Conservation (phyloP, 352 stramenopile species). For the Pythium sukuiense region DNA sequence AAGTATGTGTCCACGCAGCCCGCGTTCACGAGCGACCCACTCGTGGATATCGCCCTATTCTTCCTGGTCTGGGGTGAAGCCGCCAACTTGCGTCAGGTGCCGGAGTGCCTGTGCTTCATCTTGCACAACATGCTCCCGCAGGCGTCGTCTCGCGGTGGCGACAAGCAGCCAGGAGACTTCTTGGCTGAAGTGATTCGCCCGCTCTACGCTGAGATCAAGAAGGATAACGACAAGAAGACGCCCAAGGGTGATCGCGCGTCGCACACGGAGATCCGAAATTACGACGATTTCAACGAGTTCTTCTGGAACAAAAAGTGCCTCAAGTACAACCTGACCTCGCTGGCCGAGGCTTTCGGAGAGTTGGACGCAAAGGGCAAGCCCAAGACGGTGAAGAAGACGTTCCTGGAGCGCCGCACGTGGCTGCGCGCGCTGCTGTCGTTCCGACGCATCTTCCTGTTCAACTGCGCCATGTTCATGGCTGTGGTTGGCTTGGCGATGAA, state of each 20-base stretch:
- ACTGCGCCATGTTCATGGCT: conserved; percentile 69
- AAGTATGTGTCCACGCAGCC: conserved; percentile 81
- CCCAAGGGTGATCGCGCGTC: conserved; percentile 61
- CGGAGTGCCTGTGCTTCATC: conserved; percentile 78
- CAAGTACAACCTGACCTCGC: conserved; percentile 65
- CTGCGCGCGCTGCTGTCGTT: conserved; percentile 73
- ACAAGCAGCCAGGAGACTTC: conserved; percentile 75
- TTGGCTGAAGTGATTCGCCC: conserved; percentile 71
- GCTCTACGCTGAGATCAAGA: conserved; percentile 78
- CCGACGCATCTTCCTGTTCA: conserved; percentile 79
- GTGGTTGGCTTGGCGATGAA: conserved; percentile 68
- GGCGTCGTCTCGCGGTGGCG: conserved; percentile 50
- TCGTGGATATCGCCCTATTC: conserved; percentile 81
- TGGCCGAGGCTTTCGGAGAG: conserved; percentile 64
- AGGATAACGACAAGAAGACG: conserved; percentile 88
- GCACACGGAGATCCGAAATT: conserved; percentile 80
- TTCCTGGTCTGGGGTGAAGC: conserved; percentile 87
- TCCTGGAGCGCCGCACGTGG: conserved; percentile 78
- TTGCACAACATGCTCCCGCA: conserved; percentile 71
- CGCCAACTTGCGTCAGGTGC: conserved; percentile 77
- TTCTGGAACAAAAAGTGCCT: conserved; percentile 87
- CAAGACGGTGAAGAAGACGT: conserved; percentile 84
- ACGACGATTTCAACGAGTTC: conserved; percentile 89
- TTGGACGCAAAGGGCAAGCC: conserved; percentile 76
- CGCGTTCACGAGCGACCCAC: conserved; percentile 65